Base-by-base conservation (phyloP, 306 rosid species). In the Cicer bijugum region DNA sequence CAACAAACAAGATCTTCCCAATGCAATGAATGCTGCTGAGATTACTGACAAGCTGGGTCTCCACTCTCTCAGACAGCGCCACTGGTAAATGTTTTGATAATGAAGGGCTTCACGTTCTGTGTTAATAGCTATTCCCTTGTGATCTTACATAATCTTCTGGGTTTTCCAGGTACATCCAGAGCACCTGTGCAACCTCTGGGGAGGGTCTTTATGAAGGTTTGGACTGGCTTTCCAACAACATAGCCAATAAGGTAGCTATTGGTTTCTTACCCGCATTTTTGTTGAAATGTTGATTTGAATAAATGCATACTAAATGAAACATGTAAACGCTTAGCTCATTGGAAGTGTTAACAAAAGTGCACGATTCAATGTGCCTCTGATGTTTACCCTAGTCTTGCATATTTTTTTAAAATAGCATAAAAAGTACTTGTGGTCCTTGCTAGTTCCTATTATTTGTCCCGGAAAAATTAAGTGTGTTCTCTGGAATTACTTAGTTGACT, bases 1-100 rank as follows among this genome's bases (percentile, higher is more conserved):
- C 66, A 95, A 95, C 96, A 95, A 95, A 76, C 99, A 95, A 84
- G 99, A 95, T 91, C 96, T 95, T 76, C 99, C 99, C 9, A 95
- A 95, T 37, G 99, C 99, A 74, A 95, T 95, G 99, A 95, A 95
- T 81, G 99, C 99, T 73, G 99, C 99, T 58, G 99, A 95, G 86
- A 95, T 95, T 77, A 95, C 99, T 55, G 99, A 95, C 79, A 95
- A 95, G 91, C 92, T 95, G 69, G 99, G 99, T 61, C 99, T 95
- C 78, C 97, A 95, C 84, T 95, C 99, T 76, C 96, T 95, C 77
- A 85, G 99, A 74, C 99, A 95, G 84, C 97, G 99, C 83, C 99
- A 95, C 88, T 95, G 99, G 99, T 95, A 82, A 65, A 52, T 59
- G 17, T 78, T 19, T 58, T 71, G 50, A 7, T 70, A 69, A 58